phyloP scores from a whole-genome alignment of 148 eudicot genomes.

The Pharnaceum exiguum region DNA sequence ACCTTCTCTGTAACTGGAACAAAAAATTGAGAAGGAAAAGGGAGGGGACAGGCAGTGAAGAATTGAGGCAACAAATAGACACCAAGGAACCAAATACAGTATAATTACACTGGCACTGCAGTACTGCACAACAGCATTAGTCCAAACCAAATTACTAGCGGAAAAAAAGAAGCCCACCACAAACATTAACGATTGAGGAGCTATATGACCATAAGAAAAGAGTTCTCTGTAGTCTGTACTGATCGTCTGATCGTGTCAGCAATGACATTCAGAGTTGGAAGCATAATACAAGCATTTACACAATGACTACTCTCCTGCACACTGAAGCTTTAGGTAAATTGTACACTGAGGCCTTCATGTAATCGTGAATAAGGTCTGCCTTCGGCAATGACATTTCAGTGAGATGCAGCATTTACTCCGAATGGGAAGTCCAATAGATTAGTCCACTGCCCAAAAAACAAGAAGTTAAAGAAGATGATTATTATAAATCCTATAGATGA shows the following conservation, averaged over 20 bases:
- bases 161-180: too few relatives aligned
- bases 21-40: too few relatives aligned
- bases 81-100: too few relatives aligned
- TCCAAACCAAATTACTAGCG: too few relatives aligned
- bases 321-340: conserved; percentile 10
- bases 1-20: too few relatives aligned
- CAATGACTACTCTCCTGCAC: conserved; percentile 8
- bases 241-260: not conserved
- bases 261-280: conserved; percentile 7
- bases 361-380: conserved; percentile 2
- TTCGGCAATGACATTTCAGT: conserved; percentile 2
- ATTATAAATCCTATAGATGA: not conserved
- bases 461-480: not conserved
- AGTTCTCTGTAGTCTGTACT: not conserved
- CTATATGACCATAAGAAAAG: not conserved
- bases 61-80: too few relatives aligned
- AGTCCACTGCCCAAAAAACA: conserved; percentile 51
- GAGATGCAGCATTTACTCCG: conserved; percentile 32
- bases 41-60: too few relatives aligned
- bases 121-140: too few relatives aligned
- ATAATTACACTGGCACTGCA: too few relatives aligned
- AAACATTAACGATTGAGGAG: too few relatives aligned
- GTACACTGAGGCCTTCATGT: conserved; percentile 13
- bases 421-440: conserved; percentile 81
- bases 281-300: conserved; percentile 37